These are phyloP conservation scores for Bolboschoenoplectus hybrid DNA, from an alignment of 202 grass and related monocot species.

Conservation along the genomic window DNA sequence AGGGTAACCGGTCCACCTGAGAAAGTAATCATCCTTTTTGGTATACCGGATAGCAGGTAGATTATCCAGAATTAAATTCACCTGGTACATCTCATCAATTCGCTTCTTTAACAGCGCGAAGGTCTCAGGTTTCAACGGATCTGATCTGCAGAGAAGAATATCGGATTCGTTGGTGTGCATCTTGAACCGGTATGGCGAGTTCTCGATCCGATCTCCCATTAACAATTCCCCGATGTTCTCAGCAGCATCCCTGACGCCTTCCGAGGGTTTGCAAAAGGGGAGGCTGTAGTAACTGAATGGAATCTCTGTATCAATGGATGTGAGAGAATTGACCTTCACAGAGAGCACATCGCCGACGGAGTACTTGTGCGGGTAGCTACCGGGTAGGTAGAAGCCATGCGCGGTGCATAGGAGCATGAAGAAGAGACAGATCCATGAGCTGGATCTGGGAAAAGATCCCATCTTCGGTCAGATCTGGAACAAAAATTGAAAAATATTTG, in stretches of 20 bases:
- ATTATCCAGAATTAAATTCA: conserved; percentile 92
- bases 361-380: conserved; percentile 95
- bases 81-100: conserved; percentile 98
- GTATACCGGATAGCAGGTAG: conserved; percentile 94
- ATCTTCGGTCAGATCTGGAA: conserved; percentile 42
- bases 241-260: conserved; percentile 76
- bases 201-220: conserved; percentile 94
- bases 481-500: neutral
- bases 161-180: conserved; percentile 87
- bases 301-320: conserved; percentile 88
- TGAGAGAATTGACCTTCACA: conserved; percentile 96
- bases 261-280: conserved; percentile 65
- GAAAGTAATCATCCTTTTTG: conserved; percentile 79
- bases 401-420: conserved; percentile 28
- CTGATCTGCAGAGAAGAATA: conserved; percentile 67
- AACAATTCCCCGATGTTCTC: conserved; percentile 89
- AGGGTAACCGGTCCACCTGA: conserved; percentile 92
- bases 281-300: conserved; percentile 87
- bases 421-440: conserved; percentile 32
- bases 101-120: conserved; percentile 78
- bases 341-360: conserved; percentile 44
- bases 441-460: conserved; percentile 37
- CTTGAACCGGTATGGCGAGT: conserved; percentile 81
- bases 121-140: conserved; percentile 43
- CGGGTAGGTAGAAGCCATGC: conserved; percentile 79